phyloP scores from a whole-genome alignment of 2,329 filamentous ascomycete species.

The Achaetomium macrosporum region DNA sequence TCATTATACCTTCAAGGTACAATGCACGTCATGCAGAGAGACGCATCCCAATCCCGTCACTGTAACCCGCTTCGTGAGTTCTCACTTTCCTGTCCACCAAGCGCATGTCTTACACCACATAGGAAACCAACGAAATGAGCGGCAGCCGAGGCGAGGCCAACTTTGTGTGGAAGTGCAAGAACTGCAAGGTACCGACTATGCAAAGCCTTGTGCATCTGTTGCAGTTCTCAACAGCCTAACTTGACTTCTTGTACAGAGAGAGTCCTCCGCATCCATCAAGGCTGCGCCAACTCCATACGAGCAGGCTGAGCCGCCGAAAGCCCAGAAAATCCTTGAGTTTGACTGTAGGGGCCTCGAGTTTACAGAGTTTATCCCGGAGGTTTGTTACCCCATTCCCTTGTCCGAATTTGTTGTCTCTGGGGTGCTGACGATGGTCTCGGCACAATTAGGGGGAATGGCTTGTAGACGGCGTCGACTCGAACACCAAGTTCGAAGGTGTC shows the following conservation, averaged over 20 bases:
- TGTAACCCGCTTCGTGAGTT: slow-evolving; percentile 78
- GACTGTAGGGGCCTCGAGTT: slow-evolving; percentile 95
- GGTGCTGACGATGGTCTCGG: slow-evolving; percentile 1
- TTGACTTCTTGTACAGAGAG: slow-evolving; percentile 48
- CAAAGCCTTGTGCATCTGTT: neutral
- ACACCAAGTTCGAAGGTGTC: slow-evolving; percentile 73
- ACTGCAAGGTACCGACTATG: slow-evolving; percentile 61
- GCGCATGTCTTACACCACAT: slow-evolving; percentile 2
- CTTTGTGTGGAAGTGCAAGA: slow-evolving; percentile 99
- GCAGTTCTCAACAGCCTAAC: neutral
- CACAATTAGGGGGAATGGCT: slow-evolving; percentile 78
- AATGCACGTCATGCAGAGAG: slow-evolving; percentile 96
- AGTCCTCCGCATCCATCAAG: slow-evolving; percentile 81
- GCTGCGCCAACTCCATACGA: slow-evolving; percentile 66
- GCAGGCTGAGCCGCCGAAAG: slow-evolving; percentile 64
- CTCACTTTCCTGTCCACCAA: neutral
- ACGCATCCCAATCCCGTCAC: slow-evolving; percentile 80
- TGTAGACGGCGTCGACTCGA: slow-evolving; percentile 72
- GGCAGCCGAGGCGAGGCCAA: slow-evolving; percentile 94
- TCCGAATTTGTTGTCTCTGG: neutral
- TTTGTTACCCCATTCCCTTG: slow-evolving; percentile 34
- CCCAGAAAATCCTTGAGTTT: slow-evolving; percentile 77
- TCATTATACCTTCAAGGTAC: slow-evolving; percentile 96
- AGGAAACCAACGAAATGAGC: slow-evolving; percentile 88
- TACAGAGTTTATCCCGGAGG: slow-evolving; percentile 82